These are phyloP conservation scores for Leucogyrophana mollusca DNA, from an alignment of 768 basidiomycete species.

Conservation along the genomic window DNA sequence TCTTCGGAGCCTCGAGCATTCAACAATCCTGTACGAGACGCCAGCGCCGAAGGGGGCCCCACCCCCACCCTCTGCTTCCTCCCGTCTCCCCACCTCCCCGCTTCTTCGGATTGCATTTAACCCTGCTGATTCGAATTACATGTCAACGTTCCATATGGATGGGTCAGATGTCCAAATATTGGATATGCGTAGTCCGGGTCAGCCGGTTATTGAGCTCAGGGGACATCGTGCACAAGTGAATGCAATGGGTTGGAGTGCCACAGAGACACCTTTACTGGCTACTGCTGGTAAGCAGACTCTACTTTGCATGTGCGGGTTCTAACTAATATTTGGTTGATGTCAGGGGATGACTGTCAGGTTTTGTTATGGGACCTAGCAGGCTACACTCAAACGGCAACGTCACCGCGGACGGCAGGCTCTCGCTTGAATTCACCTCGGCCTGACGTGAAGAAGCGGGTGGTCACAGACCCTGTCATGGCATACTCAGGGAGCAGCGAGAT, in stretches of 20 bases:
- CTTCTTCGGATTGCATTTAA: conserved; percentile 89
- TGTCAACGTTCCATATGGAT: conserved; percentile 97
- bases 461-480: conserved; percentile 81
- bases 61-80: conserved; percentile 53
- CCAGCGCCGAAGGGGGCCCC: conserved; percentile 74
- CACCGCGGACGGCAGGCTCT: conserved; percentile 67
- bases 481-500: conserved; percentile 79
- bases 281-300: conserved; percentile 67
- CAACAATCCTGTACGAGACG: conserved; percentile 96
- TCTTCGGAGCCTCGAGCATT: conserved; percentile 93
- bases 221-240: conserved; percentile 83
- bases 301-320: neutral
- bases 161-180: conserved; percentile 87
- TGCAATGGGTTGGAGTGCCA: conserved; percentile 87
- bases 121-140: conserved; percentile 89
- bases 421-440: conserved; percentile 80
- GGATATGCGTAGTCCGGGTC: conserved; percentile 96
- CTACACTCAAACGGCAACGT: conserved; percentile 59
- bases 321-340: conserved; percentile 5
- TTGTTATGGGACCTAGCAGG: conserved; percentile 86
- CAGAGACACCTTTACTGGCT: conserved; percentile 79
- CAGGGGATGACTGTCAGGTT: conserved; percentile 94
- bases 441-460: conserved; percentile 70
- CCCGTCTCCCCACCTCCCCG: conserved; percentile 75
- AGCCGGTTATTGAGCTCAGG: conserved; percentile 88